phyloP scores from a whole-genome alignment of 2,329 filamentous ascomycete species.

The Madurella mycetomatis region DNA sequence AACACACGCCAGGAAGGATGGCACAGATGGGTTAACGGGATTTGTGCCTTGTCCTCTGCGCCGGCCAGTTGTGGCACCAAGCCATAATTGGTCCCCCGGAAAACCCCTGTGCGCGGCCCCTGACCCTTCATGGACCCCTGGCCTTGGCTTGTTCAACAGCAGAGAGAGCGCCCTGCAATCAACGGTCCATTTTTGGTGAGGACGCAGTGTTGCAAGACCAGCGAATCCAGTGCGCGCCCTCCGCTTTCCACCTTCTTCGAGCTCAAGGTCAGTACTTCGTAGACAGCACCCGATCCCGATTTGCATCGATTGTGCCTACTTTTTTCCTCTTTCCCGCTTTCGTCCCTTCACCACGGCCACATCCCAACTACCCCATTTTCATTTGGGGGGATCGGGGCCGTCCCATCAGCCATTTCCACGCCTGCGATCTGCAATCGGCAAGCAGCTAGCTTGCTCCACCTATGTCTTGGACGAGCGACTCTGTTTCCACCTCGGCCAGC shows the following conservation, averaged over 20 bases:
- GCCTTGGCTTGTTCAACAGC: constrained; percentile 10
- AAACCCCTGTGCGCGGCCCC: constrained; percentile 12
- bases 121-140: constrained; percentile 16
- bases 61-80: neutral
- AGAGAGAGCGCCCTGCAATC: neutral
- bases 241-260: neutral
- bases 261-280: neutral
- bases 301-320: neutral
- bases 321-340: neutral
- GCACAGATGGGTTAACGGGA: neutral
- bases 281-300: neutral
- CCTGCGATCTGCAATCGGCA: neutral
- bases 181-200: constrained; percentile 6
- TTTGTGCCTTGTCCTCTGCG: neutral
- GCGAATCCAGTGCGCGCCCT: neutral
- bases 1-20: neutral
- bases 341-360: neutral
- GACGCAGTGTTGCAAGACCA: constrained; percentile 4
- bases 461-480: neutral
- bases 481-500: neutral
- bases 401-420: neutral
- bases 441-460: neutral
- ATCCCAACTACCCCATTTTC: neutral
- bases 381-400: neutral
- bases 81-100: constrained; percentile 8